Conservation (phyloP, 2,329 filamentous ascomycete species). For the Ceratocystis eucalypticola region DNA sequence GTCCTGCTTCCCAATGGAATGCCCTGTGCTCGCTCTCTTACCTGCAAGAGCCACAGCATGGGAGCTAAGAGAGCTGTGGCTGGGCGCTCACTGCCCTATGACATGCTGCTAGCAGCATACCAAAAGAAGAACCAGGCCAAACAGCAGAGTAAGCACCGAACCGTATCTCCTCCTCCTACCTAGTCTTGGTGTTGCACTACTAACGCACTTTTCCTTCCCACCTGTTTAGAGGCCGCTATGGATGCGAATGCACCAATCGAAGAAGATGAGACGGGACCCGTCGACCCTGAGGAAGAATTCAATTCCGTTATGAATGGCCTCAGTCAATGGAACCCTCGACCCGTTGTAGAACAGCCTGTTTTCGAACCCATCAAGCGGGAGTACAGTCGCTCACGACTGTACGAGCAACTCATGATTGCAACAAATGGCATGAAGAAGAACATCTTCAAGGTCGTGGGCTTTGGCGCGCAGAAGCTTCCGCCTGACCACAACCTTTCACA, state of each 20-base stretch:
- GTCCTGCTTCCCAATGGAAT: conserved; percentile 74
- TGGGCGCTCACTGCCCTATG: conserved; percentile 76
- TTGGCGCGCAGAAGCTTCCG: conserved; percentile 41
- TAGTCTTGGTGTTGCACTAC: conserved; percentile 19
- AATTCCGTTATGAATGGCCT: conserved; percentile 75
- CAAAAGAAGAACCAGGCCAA: conserved; percentile 99
- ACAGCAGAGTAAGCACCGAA: conserved; percentile 63
- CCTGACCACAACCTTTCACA: conserved; percentile 31
- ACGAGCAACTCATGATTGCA: conserved; percentile 52
- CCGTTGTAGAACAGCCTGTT: conserved; percentile 53
- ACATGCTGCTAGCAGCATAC: conserved; percentile 77
- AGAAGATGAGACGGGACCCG: conserved; percentile 66
- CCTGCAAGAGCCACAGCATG: conserved; percentile 93
- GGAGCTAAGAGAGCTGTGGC: conserved; percentile 81
- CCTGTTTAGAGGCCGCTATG: conserved; percentile 64
- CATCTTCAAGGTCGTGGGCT: conserved; percentile 48
- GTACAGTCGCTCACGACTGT: conserved; percentile 49
- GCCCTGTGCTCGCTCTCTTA: conserved; percentile 75
- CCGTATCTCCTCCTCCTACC: no score
- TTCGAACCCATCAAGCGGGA: conserved; percentile 49
- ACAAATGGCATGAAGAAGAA: conserved; percentile 53
- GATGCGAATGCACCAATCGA: conserved; percentile 85
- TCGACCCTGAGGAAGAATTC: conserved; percentile 92
- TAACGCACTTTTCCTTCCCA: conserved; percentile 10
- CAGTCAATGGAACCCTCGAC: conserved; percentile 61